Base-by-base conservation (phyloP, 2,329 filamentous ascomycete species). In the Rhynchosporium secalis region DNA sequence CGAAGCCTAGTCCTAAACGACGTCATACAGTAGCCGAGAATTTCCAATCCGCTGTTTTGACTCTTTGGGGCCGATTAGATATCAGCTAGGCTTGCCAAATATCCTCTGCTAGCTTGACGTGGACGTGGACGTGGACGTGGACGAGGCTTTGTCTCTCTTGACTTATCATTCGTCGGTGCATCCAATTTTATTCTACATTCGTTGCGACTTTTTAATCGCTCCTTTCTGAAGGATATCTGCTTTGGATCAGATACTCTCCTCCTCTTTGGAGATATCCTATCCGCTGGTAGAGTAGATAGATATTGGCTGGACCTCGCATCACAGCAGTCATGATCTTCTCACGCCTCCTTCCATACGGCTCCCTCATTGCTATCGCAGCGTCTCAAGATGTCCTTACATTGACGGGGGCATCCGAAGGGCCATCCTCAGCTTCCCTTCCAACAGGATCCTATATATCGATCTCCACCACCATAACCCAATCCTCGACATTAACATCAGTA, bases 391-490 rank as follows among this genome's bases (percentile, higher is more conserved):
- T 57, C 12, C 46, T 59, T 29, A 48, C 43, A 28, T 43, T 63
- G 45, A 65, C 58, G 59, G 65, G 60, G n/a, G 62, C 41, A 48
- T 68, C 51, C 60, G 61, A 9, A 45, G 47, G 66, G 45, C 68
- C 62, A 46, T 41, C 57, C 41, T 59, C 58, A 38, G 67, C 68
- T 15, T 54, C 75, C 10, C 13, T 59, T 20, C 75, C 76, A 8
- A 77, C 77, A 3, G 77, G 78, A 28, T 62, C 65, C 26, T 79
- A 79, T 66, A 59, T 73, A 28, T 74, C 75, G 1, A 73, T 75
- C 57, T 59, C 73, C 5, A 72, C 75, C n/a, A 78, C 76, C 3
- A 59, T 75, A 36, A 71, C 69, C 6, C 38, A 46, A 28, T 28
- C 66, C 40, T 40, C 62, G n/a, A 61, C 62, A 20, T 71, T 68